Percentiles rank a stretch among this genome's conserved stretches.
Conservation (phyloP, 73 alveolate species). For the Symbiodinium natans region DNA sequence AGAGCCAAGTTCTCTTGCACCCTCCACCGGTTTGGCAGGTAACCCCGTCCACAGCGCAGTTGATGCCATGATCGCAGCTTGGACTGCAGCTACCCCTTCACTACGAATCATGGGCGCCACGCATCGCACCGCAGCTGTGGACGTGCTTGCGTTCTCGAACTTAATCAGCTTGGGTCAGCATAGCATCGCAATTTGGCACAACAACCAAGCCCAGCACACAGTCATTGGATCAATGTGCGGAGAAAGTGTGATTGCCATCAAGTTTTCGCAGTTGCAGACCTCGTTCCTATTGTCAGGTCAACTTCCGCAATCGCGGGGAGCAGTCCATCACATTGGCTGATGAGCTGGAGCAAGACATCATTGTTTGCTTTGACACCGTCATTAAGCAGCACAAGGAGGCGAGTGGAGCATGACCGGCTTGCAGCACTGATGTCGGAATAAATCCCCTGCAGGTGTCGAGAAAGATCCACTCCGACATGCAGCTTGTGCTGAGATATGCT, state of each 20-base stretch:
- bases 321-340: constrained; percentile 70
- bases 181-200: too few species aligned
- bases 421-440: background rate
- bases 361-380: constrained; percentile 80
- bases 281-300: constrained; percentile 14
- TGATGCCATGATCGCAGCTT: constrained; percentile 73
- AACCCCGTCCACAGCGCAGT: constrained; percentile 56
- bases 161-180: too few species aligned
- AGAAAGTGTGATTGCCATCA: too few species aligned
- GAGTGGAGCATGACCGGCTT: background rate
- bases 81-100: too few species aligned
- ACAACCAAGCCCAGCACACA: too few species aligned
- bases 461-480: constrained; percentile 77
- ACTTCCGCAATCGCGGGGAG: constrained; percentile 88
- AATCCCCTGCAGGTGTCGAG: constrained; percentile 14
- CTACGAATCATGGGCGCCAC: too few species aligned
- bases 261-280: too few species aligned
- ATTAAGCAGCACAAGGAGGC: constrained; percentile 91
- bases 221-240: too few species aligned
- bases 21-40: background rate
- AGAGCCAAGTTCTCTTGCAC: background rate
- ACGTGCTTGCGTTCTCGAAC: too few species aligned
- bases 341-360: constrained; percentile 86
- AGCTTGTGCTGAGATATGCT: constrained; percentile 43
- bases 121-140: too few species aligned